These are phyloP conservation scores for Candida tunisiensis DNA, from an alignment of 1,139 yeast genomes.

Conservation along the genomic window DNA sequence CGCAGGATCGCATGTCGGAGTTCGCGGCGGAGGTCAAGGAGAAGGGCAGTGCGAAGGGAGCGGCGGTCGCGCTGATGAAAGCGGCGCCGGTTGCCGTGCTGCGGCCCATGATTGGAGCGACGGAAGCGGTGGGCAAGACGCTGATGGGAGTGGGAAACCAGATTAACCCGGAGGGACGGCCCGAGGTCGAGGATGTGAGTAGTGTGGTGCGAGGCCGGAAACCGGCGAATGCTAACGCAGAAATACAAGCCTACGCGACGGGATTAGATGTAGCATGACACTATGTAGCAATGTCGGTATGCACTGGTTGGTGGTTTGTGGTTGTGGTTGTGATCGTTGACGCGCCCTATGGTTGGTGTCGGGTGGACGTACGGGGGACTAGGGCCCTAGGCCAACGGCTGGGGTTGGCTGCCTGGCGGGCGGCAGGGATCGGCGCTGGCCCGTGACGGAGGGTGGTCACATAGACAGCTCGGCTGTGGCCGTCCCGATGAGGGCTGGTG, in stretches of 20 bases:
- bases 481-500: too few relatives aligned
- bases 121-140: conserved; percentile 75
- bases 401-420: too few relatives aligned
- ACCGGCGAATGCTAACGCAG: neutral
- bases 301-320: too few relatives aligned
- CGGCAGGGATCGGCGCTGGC: too few relatives aligned
- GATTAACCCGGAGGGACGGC: conserved; percentile 44
- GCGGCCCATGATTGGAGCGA: conserved; percentile 82
- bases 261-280: neutral
- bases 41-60: conserved; percentile 48
- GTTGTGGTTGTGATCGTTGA: too few relatives aligned
- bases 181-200: conserved; percentile 28
- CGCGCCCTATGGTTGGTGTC: too few relatives aligned
- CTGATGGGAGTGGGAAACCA: conserved; percentile 74
- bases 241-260: conserved; percentile 1
- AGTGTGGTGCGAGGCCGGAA: conserved; percentile 66
- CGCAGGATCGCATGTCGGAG: conserved; percentile 43
- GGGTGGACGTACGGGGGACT: too few relatives aligned
- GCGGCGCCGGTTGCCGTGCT: conserved; percentile 70
- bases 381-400: too few relatives aligned
- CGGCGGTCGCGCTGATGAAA: conserved; percentile 48
- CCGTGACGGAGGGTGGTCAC: too few relatives aligned
- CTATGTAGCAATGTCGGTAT: neutral
- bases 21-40: conserved; percentile 46
- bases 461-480: too few relatives aligned